Base-by-base conservation (phyloP, 257 asterid species). In the Marsdenia floribunda region DNA sequence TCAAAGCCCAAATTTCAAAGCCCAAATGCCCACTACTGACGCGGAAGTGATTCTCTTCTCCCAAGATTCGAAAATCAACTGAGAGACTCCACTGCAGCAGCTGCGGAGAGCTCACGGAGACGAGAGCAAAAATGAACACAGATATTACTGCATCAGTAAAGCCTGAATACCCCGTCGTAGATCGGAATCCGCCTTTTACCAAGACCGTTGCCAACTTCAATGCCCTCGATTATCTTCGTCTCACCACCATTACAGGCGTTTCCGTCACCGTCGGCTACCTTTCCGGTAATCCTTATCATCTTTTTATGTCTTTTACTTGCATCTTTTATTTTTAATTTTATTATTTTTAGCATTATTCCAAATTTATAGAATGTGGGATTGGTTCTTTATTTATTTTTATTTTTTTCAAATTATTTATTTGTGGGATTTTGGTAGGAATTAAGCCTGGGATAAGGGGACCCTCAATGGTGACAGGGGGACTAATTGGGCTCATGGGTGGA, bases 371-470 rank as follows among this genome's bases (percentile, higher is more conserved):
- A 44, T 10, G n/a, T 70, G 58, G 75, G 54, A 6, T 66, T 50
- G 12, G 13, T n/a, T 64, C 18, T 44, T 16, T 35, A 15, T 44
- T 35, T 29, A 18, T 44, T 77, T 26, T 78, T 19, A 1, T 66
- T 19, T 18, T 33, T 58, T 60, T 0, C 0, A 29, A 29, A 29
- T 29, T 44, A 44, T 44, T 44, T 44, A 44, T 7, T 44, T 44
- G 10, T 44, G 49, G 49, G 49, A 44, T 26, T 52, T 74, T 53
- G 72, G 66, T 83, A 91, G 98, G 98, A 73, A 89, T 89, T 33
- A 92, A 87, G 88, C 97, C 99, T 24, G 97, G 99, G 71, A 90
- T 94, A 38, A 84, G 81, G 86, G 99, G 99, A 38, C 99, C 97
- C 9, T 94, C 97, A 44, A 94, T 94, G 99, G 99, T 94, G 82